Conservation (phyloP, 257 asterid species). For the Cynanchum wilfordii region DNA sequence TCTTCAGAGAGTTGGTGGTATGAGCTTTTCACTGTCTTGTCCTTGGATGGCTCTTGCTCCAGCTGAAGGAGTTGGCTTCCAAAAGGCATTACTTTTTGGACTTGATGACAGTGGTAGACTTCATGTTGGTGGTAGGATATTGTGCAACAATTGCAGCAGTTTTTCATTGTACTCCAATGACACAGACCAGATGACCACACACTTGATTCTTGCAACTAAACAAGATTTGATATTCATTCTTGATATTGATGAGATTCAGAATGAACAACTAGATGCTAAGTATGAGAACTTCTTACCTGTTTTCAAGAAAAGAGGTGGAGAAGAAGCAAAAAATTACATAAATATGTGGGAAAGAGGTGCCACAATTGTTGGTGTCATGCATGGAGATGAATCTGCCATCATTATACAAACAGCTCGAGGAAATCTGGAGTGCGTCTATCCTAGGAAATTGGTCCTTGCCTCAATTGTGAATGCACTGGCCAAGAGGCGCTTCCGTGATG, state of each 20-base stretch:
- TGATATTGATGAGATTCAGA: slow-evolving; percentile 61
- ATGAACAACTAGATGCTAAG: slow-evolving; percentile 53
- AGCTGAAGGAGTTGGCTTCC: slow-evolving; percentile 35
- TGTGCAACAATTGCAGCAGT: slow-evolving; percentile 84
- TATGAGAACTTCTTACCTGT: slow-evolving; percentile 70
- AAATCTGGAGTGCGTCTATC: slow-evolving; percentile 89
- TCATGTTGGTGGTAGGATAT: slow-evolving; percentile 50
- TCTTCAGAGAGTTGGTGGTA: slow-evolving; percentile 56
- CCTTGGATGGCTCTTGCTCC: slow-evolving; percentile 68
- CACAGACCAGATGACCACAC: slow-evolving; percentile 55
- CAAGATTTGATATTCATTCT: slow-evolving; percentile 80
- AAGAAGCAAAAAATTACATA: slow-evolving; percentile 46
- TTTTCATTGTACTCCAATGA: slow-evolving; percentile 81
- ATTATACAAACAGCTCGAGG: slow-evolving; percentile 85
- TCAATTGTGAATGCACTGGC: slow-evolving; percentile 72
- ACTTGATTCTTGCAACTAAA: slow-evolving; percentile 70
- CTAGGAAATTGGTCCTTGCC: slow-evolving; percentile 80
- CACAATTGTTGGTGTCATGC: slow-evolving; percentile 66
- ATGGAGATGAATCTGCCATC: slow-evolving; percentile 94
- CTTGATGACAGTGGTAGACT: slow-evolving; percentile 75
- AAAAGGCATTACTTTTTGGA: slow-evolving; percentile 64
- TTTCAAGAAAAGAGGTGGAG: slow-evolving; percentile 47
- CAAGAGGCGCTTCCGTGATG: slow-evolving; percentile 72
- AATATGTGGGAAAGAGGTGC: slow-evolving; percentile 91
- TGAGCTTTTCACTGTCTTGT: slow-evolving; percentile 65